Conservation (phyloP, 2,329 filamentous ascomycete species). For the Colletotrichum lindemuthianum region DNA sequence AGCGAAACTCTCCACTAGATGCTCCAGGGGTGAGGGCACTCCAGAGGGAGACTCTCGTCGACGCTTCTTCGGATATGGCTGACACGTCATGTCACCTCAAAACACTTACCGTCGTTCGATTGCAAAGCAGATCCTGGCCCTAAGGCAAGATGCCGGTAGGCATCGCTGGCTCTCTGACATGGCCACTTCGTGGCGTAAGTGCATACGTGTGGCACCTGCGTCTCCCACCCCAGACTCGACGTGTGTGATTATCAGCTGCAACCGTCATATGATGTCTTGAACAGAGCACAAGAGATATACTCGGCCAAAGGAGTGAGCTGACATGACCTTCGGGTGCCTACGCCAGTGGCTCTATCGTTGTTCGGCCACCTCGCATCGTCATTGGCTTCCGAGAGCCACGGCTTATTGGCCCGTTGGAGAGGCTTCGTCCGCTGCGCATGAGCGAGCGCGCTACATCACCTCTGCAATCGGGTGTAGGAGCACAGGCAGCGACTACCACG, state of each 20-base stretch:
- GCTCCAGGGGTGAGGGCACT: too few relatives aligned
- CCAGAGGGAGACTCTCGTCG: too few relatives aligned
- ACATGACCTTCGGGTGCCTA: slow-evolving; percentile 15
- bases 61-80: background rate
- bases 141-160: background rate
- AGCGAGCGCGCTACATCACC: slow-evolving; percentile 1
- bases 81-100: background rate
- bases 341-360: slow-evolving; percentile 9
- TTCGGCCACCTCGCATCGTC: background rate
- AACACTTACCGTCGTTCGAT: background rate
- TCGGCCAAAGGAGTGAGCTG: slow-evolving; percentile 7
- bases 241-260: slow-evolving; percentile 18
- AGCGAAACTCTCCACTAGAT: too few relatives aligned
- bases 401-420: slow-evolving; percentile 22
- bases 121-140: background rate
- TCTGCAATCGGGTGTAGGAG: slow-evolving; percentile 6
- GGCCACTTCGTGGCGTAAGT: slow-evolving; percentile 2
- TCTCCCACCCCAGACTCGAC: background rate
- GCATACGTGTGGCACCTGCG: background rate
- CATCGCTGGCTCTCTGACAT: background rate
- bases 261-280: slow-evolving; percentile 27
- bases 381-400: slow-evolving; percentile 13
- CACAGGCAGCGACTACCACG: slow-evolving; percentile 13
- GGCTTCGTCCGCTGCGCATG: slow-evolving; percentile 1
- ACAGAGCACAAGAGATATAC: background rate